Conservation (phyloP, 2,329 filamentous ascomycete genomes). For the Gliomastix tumulicola region DNA sequence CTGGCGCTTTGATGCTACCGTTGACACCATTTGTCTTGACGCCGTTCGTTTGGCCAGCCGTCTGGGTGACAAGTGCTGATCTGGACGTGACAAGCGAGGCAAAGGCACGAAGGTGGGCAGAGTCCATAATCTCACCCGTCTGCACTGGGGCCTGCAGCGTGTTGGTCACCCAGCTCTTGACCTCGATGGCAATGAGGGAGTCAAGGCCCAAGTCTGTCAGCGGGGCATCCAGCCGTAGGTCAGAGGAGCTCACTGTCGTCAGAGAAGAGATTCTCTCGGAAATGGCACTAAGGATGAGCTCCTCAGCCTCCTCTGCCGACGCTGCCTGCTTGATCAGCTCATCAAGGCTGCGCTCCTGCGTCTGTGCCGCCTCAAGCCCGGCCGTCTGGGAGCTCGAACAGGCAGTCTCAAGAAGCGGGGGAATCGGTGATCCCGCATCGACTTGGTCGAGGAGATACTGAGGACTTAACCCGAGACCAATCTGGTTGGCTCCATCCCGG, state of each 20-base stretch:
- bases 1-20: no score
- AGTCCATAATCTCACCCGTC: slow-evolving; percentile 17
- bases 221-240: slow-evolving; percentile 7
- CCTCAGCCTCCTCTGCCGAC: slow-evolving; percentile 8
- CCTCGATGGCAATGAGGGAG: slow-evolving; percentile 14
- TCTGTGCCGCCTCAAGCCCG: no score
- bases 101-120: no score
- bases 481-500: background rate
- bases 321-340: slow-evolving; percentile 4
- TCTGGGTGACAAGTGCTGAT: no score
- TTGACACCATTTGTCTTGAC: no score
- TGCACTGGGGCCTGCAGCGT: slow-evolving; percentile 15
- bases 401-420: no score
- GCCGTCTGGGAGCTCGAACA: no score
- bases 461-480: background rate
- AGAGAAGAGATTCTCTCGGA: background rate
- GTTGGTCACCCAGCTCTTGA: slow-evolving; percentile 14
- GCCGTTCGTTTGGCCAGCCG: no score
- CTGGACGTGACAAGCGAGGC: no score
- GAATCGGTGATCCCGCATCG: background rate
- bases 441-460: background rate
- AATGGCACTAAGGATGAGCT: slow-evolving; percentile 7
- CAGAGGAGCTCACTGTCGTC: no score
- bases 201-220: slow-evolving; percentile 12
- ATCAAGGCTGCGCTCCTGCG: no score